Base-by-base conservation (phyloP, 805 yeast genomes). In the Zygoascus tannicola region DNA sequence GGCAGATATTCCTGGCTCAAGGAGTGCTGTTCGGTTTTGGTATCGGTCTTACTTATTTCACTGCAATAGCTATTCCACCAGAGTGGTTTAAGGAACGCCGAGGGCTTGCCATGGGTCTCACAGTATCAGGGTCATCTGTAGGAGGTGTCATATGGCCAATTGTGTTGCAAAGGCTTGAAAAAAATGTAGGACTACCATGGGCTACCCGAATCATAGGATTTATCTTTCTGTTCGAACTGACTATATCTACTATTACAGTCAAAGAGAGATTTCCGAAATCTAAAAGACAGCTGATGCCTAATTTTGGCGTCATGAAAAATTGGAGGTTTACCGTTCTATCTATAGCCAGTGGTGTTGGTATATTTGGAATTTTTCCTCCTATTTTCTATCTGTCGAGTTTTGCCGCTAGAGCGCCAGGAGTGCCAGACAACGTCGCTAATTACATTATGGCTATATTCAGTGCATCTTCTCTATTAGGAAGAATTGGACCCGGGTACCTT, bases 1-100 rank as follows among this genome's bases (percentile, higher is more conserved):
- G 78, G 77, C 78, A 75, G 48, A 50, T 75, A 10, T 71, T 64
- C 53, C 55, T 75, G 44, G 68, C 78, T 4, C 79, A 75, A 55
- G 80, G 80, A 2, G 50, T 74, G 3, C 51, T 73, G 19, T 67
- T 67, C 42, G 80, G 79, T 2, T 43, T 71, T 14, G 72, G 77
- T n/a, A 64, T 70, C 28, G 68, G 70, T 3, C 50, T 72, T 23
- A 53, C 70, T 18, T 71, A 65, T 47, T 54, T 71, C 3, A 72
- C 75, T 1, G 66, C 71, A 1, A 62, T 73, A 32, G 53, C 71
- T 22, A 58, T 72, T 3, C 51, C 74, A 16, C 68, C 75, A 1
- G 68, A 70, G 28, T 76, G 77, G 76, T 76, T 76, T 53, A 60
- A 64, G 38, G 63, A 61, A 28, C 59, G 58, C 23, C 59, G 70